Base-by-base conservation (phyloP, 768 basidiomycete genomes). In the Trametes sanguinea region DNA sequence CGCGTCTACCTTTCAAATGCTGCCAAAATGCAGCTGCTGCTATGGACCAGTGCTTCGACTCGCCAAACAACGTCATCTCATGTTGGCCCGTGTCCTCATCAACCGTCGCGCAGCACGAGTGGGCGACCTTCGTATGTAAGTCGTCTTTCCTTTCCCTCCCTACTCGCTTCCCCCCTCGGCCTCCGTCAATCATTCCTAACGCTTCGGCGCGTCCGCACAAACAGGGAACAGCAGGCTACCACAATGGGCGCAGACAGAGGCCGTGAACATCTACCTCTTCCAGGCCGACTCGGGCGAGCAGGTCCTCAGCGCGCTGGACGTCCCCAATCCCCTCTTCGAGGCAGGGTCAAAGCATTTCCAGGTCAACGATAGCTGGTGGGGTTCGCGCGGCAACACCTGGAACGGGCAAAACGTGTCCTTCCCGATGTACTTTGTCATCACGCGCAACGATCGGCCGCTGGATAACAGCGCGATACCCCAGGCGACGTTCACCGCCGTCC, bases 81-180 rank as follows among this genome's bases (percentile, higher is more conserved):
- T 95, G 94, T 72, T 94, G 81, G 71, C 94, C 94, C 9, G 78
- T 77, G 0, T 51, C 73, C 7, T 75, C 80, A 60, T 83, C 83
- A 22, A 63, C 77, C 29, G 78, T 95, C 62, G 73, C 81, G n/a
- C 93, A 96, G 74, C 83, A 88, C 69, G 74, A 89, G 51, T 92
- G 84, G 80, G 84, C 86, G 4, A 82, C 86, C 40, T 87, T 94
- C 70, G 85, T 94, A 70, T 95, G 93, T 92, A 70, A 73, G 90
- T 88, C 67, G 30, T 40, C 54, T 65, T 11, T 63, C 46, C 46
- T 62, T 43, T 13, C 59, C 51, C 32, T 63, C 62, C 35, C 6
- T 6, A 68, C 44, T 45, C 61, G 63, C 39, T 61, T 64, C 13
- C 57, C n/a, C 40, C 57, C 8, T 53, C 27, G 27, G 37, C 22